Percentiles rank a stretch among this genome's conserved stretches.
Evolutionary conservation across 2,329 filamentous ascomycete species (phyloP).

Genomic region (Botryotinia narcissicola): DNA sequence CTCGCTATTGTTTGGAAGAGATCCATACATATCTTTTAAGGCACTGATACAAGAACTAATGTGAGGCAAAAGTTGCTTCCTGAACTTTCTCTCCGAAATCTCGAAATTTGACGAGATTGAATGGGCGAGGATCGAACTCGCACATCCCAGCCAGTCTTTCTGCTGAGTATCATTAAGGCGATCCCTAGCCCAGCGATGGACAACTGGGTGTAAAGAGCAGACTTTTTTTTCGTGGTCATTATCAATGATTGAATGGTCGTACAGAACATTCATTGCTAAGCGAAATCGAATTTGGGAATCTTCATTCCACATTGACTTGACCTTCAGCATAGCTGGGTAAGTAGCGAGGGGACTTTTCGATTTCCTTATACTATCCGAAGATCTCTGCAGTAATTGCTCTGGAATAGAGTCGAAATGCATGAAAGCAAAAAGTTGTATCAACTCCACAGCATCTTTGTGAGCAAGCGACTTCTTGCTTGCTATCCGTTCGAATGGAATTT

Average conservation of each 20-base stretch:
- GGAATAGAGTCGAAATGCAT: conserved; percentile 22
- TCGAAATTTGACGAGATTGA: conserved; percentile 21
- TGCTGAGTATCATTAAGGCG: conserved; percentile 26
- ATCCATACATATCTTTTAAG: background rate
- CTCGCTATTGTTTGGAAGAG: conserved; percentile 23
- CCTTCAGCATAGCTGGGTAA: conserved; percentile 9
- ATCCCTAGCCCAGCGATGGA: conserved; percentile 39
- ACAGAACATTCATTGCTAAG: conserved; percentile 30
- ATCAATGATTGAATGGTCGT: conserved; percentile 31
- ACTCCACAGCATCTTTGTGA: conserved; percentile 29
- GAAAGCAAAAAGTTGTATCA: conserved; percentile 22
- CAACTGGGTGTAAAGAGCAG: conserved; percentile 37
- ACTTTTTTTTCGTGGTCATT: conserved; percentile 8
- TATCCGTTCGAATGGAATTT: conserved; percentile 20
- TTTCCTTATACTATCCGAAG: conserved; percentile 24
- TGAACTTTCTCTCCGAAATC: conserved; percentile 27
- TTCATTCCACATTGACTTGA: conserved; percentile 29
- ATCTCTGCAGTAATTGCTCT: conserved; percentile 17
- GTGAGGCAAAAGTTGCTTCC: conserved; percentile 27
- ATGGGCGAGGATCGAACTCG: conserved; percentile 16
- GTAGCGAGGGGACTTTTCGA: background rate
- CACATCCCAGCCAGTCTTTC: background rate
- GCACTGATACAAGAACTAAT: conserved; percentile 19
- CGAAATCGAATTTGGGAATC: conserved; percentile 28
- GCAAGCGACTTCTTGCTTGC: conserved; percentile 21